These are phyloP conservation scores for Licmophora abbreviata DNA, from an alignment of 108 stramenopile genomes.

Conservation along the genomic window DNA sequence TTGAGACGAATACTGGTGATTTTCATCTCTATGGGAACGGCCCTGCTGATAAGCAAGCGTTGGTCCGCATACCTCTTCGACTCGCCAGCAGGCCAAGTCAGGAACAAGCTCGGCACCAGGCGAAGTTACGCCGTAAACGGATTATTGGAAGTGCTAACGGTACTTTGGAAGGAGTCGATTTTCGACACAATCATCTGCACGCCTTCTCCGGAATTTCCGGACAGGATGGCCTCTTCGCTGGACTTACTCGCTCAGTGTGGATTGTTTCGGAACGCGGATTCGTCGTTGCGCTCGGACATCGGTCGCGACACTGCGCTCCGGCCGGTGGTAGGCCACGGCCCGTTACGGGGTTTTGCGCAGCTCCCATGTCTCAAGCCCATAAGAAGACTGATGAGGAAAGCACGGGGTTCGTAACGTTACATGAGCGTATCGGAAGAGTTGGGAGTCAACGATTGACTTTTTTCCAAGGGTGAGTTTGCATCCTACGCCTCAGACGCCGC, in stretches of 20 bases:
- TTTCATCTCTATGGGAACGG: conserved; percentile 45
- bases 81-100: conserved; percentile 51
- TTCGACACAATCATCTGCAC: conserved; percentile 53
- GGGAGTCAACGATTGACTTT: conserved; percentile 78
- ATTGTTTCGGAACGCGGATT: conserved; percentile 65
- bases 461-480: conserved; percentile 40
- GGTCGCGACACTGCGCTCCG: conserved; percentile 69
- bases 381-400: conserved; percentile 14
- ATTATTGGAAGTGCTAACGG: conserved; percentile 21
- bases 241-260: conserved; percentile 64
- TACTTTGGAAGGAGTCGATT: conserved; percentile 5
- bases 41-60: conserved; percentile 16
- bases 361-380: background rate
- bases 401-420: conserved; percentile 66
- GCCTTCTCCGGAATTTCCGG: conserved; percentile 52
- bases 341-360: conserved; percentile 64
- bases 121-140: conserved; percentile 62
- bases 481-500: background rate
- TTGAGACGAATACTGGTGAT: conserved; percentile 65
- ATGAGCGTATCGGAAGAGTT: conserved; percentile 81
- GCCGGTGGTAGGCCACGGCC: conserved; percentile 64
- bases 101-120: conserved; percentile 55
- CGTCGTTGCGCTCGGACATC: conserved; percentile 53
- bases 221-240: conserved; percentile 74
- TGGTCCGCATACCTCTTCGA: conserved; percentile 43